Percentiles rank a stretch among this genome's conserved stretches.
phyloP scores from a whole-genome alignment of 495 filamentous ascomycete species.

The Penicillium silybi region DNA sequence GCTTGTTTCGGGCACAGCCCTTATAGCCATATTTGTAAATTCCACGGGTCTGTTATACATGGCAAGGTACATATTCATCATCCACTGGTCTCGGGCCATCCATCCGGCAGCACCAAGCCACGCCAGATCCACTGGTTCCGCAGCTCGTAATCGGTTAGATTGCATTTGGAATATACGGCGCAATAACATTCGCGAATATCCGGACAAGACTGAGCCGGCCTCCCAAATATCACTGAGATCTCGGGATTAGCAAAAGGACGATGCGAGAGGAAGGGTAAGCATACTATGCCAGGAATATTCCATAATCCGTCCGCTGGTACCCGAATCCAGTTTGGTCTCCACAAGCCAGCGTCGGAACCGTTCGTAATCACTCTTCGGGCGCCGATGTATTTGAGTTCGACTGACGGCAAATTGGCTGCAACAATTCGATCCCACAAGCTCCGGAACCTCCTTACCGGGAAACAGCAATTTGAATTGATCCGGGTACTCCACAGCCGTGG shows the following conservation, averaged over 20 bases:
- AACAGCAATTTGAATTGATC: slow-evolving; percentile 39
- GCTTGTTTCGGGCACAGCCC: not conserved
- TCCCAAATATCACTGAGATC: slow-evolving; percentile 25
- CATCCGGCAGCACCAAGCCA: slow-evolving; percentile 14
- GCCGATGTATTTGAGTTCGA: slow-evolving; percentile 40
- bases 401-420: slow-evolving; percentile 70
- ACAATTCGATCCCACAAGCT: slow-evolving; percentile 44
- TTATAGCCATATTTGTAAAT: not conserved
- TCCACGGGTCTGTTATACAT: not conserved
- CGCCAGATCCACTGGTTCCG: slow-evolving; percentile 24
- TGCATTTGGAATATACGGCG: slow-evolving; percentile 33
- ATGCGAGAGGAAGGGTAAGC: slow-evolving; percentile 1
- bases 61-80: too few relatives aligned
- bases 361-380: slow-evolving; percentile 48
- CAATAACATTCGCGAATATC: slow-evolving; percentile 37
- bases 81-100: slow-evolving; percentile 14
- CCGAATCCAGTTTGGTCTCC: slow-evolving; percentile 50
- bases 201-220: slow-evolving; percentile 28
- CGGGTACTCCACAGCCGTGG: slow-evolving; percentile 18
- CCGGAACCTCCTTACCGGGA: slow-evolving; percentile 27
- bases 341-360: slow-evolving; percentile 56
- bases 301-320: slow-evolving; percentile 56
- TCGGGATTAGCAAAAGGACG: not conserved
- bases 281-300: slow-evolving; percentile 69
- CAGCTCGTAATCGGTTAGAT: slow-evolving; percentile 18